Percentiles rank a stretch among this genome's conserved stretches.
Conservation (phyloP, 257 asterid species). For the Solanum etuberosum region DNA sequence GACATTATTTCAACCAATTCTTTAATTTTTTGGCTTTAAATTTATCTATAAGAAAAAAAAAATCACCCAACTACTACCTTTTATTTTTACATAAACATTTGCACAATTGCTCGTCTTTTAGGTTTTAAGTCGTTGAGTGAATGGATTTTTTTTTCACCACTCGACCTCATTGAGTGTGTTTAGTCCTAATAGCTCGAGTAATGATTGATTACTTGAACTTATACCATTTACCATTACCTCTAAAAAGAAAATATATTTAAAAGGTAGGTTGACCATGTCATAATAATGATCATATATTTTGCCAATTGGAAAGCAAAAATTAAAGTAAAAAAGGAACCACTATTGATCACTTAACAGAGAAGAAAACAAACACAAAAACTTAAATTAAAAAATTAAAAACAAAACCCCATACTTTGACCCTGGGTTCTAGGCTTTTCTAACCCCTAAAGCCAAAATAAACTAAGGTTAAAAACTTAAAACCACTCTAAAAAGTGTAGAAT, state of each 20-base stretch:
- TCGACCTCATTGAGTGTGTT: neutral
- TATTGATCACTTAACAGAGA: neutral
- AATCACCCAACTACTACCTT: neutral
- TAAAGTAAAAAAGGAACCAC: neutral
- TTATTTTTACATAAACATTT: neutral
- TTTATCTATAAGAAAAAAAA: neutral
- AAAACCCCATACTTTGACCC: neutral
- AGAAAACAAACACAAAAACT: neutral
- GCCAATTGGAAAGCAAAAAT: neutral
- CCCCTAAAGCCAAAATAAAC: neutral
- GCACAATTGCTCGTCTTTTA: neutral
- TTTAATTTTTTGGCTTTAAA: neutral
- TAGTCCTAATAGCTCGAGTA: neutral
- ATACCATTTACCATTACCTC: neutral
- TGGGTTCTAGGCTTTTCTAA: neutral
- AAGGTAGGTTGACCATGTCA: neutral
- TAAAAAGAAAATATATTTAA: too few species aligned
- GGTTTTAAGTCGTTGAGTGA: neutral
- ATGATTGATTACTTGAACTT: too few species aligned
- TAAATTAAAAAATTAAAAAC: neutral
- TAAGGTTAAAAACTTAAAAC: neutral
- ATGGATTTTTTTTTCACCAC: neutral
- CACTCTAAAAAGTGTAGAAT: neutral
- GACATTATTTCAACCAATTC: neutral
- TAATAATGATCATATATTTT: neutral